phyloP scores from a whole-genome alignment of 495 filamentous ascomycete species.

The Lindgomyces ingoldianus region DNA sequence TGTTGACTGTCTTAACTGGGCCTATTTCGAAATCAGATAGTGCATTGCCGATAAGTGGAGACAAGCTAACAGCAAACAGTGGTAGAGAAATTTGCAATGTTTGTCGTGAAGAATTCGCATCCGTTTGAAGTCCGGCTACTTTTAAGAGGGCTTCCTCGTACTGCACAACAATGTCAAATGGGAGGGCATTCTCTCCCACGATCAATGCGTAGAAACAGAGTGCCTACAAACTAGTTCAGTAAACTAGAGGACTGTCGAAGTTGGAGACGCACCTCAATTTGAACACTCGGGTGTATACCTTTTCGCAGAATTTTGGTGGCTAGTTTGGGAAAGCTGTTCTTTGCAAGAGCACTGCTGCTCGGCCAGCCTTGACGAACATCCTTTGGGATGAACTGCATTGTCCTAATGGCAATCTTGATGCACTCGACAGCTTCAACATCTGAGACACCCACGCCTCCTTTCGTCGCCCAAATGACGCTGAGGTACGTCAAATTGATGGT shows the following conservation, averaged over 20 bases:
- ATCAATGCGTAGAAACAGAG: slow-evolving; percentile 22
- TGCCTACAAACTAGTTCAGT: slow-evolving; percentile 1
- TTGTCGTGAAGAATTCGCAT: slow-evolving; percentile 15
- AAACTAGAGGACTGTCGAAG: background rate
- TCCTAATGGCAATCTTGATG: slow-evolving; percentile 53
- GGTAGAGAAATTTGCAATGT: slow-evolving; percentile 19
- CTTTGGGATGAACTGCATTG: slow-evolving; percentile 50
- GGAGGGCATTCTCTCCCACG: slow-evolving; percentile 3
- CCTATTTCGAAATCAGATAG: background rate
- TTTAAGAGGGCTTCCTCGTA: slow-evolving; percentile 14
- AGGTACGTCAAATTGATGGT: slow-evolving; percentile 59
- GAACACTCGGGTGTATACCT: slow-evolving; percentile 47
- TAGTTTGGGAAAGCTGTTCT: slow-evolving; percentile 52
- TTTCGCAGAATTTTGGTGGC: slow-evolving; percentile 51
- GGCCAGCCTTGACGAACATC: slow-evolving; percentile 51
- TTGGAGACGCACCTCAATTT: slow-evolving; percentile 46
- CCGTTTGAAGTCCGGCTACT: background rate
- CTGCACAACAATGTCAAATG: background rate
- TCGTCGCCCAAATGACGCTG: slow-evolving; percentile 56
- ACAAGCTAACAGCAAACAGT: slow-evolving; percentile 20
- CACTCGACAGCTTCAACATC: slow-evolving; percentile 50
- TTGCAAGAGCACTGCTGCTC: background rate
- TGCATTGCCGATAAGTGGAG: background rate
- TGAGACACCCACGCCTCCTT: slow-evolving; percentile 47
- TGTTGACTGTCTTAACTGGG: background rate